These are phyloP conservation scores for Petunia secreta DNA, from an alignment of 257 asterid genomes.

Conservation along the genomic window DNA sequence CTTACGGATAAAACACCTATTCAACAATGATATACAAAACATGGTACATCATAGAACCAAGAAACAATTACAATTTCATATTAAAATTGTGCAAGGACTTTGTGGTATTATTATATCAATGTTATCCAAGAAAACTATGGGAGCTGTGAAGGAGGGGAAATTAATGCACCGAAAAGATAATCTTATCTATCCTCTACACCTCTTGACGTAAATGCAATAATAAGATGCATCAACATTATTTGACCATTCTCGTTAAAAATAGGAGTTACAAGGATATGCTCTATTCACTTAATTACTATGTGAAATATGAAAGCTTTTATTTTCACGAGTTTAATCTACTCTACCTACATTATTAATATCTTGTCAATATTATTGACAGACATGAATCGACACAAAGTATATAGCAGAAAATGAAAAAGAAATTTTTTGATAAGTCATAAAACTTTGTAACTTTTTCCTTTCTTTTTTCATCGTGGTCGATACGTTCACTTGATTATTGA, in stretches of 20 bases:
- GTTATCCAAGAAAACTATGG: constrained; percentile 6
- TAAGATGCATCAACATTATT: not conserved
- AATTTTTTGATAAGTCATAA: too few relatives aligned
- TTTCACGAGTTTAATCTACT: too few relatives aligned
- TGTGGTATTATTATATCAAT: not conserved
- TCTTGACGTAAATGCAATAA: not conserved
- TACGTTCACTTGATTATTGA: not conserved
- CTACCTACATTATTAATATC: too few relatives aligned
- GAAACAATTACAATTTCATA: not conserved
- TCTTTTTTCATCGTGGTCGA: not conserved
- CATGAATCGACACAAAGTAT: too few relatives aligned
- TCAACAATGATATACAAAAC: too few relatives aligned
- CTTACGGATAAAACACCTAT: not conserved
- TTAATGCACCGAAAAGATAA: not conserved
- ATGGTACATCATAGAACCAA: not conserved
- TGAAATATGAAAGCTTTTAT: too few relatives aligned
- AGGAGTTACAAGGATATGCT: too few relatives aligned
- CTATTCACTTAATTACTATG: too few relatives aligned
- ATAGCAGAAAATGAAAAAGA: too few relatives aligned
- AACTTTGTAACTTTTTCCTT: too few relatives aligned
- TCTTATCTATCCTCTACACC: not conserved
- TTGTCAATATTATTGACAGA: too few relatives aligned
- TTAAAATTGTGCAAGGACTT: not conserved
- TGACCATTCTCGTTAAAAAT: too few relatives aligned
- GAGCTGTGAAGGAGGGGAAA: not conserved